These are phyloP conservation scores for Termitomyces sp. DNA, from an alignment of 768 basidiomycete genomes.

Conservation along the genomic window DNA sequence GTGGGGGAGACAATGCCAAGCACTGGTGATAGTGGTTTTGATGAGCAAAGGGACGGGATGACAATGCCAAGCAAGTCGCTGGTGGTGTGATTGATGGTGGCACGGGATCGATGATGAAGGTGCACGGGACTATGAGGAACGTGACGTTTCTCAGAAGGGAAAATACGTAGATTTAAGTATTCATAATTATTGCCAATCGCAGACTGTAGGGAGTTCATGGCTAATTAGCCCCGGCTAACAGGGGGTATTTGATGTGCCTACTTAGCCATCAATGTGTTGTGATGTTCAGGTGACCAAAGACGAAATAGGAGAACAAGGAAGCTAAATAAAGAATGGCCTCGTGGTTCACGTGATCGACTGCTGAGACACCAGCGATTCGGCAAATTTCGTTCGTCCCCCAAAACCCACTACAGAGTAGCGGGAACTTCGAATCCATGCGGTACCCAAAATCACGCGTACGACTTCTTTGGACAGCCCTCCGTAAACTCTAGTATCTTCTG, in stretches of 20 bases:
- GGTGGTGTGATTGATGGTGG: background rate
- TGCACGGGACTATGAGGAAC: background rate
- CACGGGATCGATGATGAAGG: background rate
- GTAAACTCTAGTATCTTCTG: no score
- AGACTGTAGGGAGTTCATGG: background rate
- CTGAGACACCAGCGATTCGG: no score
- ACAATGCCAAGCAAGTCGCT: background rate
- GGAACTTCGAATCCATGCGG: no score
- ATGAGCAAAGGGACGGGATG: no score
- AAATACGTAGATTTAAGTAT: background rate
- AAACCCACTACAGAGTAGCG: no score
- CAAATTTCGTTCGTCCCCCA: no score
- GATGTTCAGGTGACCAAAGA: background rate
- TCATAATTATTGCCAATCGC: background rate
- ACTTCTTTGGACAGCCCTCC: no score
- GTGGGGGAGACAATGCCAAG: background rate
- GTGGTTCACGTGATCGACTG: no score
- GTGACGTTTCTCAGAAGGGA: background rate
- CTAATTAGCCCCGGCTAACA: background rate
- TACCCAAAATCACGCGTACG: no score
- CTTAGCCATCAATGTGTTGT: background rate
- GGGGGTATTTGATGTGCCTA: background rate
- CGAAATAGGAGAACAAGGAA: no score
- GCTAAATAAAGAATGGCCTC: no score
- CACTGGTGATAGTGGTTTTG: background rate